These are phyloP conservation scores for Epichloe gansuensis DNA, from an alignment of 2,329 filamentous ascomycete genomes.

Conservation along the genomic window DNA sequence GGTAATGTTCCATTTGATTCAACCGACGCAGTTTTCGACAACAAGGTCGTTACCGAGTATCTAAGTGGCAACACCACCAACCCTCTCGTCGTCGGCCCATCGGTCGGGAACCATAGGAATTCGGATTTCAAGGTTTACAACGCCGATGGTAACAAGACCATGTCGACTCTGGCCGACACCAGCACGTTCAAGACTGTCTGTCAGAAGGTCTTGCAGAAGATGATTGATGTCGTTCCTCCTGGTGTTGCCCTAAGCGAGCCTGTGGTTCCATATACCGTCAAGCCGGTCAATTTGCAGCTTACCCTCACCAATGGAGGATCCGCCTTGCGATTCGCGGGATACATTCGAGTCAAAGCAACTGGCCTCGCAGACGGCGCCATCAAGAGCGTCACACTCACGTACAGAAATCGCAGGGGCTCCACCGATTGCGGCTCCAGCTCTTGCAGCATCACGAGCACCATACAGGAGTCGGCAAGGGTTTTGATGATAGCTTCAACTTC, in stretches of 20 bases:
- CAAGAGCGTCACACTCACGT: constrained; percentile 36
- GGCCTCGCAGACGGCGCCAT: constrained; percentile 29
- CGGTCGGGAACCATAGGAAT: constrained; percentile 31
- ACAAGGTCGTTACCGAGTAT: constrained; percentile 45
- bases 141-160: constrained; percentile 43
- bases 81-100: constrained; percentile 41
- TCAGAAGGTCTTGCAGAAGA: constrained; percentile 39
- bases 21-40: constrained; percentile 39
- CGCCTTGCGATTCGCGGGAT: constrained; percentile 37
- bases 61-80: constrained; percentile 40
- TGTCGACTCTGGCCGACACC: constrained; percentile 33
- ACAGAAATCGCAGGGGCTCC: constrained; percentile 42
- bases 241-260: constrained; percentile 38
- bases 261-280: constrained; percentile 45
- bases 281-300: constrained; percentile 46
- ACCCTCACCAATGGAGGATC: constrained; percentile 36
- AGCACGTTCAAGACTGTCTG: constrained; percentile 35
- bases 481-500: constrained; percentile 49
- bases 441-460: constrained; percentile 32
- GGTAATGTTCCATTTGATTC: constrained; percentile 36
- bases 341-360: constrained; percentile 45
- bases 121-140: constrained; percentile 46
- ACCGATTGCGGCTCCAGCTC: constrained; percentile 27
- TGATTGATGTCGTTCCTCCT: constrained; percentile 48
- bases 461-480: constrained; percentile 38